These are phyloP conservation scores for Nyssa sinensis DNA, from an alignment of 148 eudicot genomes.

Conservation along the genomic window DNA sequence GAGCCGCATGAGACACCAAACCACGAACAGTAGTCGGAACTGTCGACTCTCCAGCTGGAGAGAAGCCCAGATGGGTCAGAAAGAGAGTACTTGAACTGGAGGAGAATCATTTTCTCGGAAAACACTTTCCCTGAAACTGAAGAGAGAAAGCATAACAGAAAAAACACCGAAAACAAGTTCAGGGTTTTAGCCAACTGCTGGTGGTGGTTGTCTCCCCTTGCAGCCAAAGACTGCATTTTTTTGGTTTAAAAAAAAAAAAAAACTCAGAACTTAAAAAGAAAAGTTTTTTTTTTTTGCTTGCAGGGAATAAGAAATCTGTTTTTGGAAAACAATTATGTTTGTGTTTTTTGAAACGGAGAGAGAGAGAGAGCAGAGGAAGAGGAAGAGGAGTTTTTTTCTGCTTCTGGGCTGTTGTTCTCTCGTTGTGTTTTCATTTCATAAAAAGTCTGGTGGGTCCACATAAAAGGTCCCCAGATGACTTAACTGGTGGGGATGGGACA, in stretches of 20 bases:
- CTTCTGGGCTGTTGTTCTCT: neutral
- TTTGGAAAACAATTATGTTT: neutral
- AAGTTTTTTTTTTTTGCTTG: neutral
- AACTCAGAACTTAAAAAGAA: no score
- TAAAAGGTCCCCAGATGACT: neutral
- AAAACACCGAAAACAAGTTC: slow-evolving; percentile 10
- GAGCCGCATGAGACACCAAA: slow-evolving; percentile 44
- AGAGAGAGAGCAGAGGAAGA: no score
- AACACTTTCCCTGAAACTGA: slow-evolving; percentile 21
- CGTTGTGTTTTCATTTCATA: neutral
- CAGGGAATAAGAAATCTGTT: no score
- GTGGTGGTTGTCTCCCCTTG: neutral
- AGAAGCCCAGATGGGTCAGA: slow-evolving; percentile 50
- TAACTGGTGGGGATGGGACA: no score
- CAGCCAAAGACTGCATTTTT: slow-evolving; percentile 12
- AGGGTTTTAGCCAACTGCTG: neutral
- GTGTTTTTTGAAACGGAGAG: neutral
- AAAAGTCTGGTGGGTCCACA: neutral
- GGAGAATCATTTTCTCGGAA: slow-evolving; percentile 18
- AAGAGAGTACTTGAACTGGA: slow-evolving; percentile 41
- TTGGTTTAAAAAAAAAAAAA: no score
- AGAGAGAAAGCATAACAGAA: slow-evolving; percentile 11
- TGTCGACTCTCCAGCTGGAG: slow-evolving; percentile 33
- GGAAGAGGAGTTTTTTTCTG: neutral
- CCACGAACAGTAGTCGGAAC: slow-evolving; percentile 46